A percentile compares a stretch with the other conserved stretches of the same genome.
Conservation (phyloP, 2,329 filamentous ascomycete species). For the Aspergillus ustus region DNA sequence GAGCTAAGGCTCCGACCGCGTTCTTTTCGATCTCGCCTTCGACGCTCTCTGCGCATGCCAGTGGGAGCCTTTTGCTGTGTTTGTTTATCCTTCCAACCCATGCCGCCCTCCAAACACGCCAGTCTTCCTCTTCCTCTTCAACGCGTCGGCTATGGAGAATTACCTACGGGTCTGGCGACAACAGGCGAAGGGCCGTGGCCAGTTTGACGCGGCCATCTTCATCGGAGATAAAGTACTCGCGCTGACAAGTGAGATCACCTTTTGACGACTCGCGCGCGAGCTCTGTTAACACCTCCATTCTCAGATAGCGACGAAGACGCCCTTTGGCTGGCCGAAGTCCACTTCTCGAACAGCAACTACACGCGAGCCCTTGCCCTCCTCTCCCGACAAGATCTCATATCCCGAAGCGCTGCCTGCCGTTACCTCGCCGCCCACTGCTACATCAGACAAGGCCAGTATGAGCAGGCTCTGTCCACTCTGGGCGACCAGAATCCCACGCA, state of each 20-base stretch:
- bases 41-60: not conserved
- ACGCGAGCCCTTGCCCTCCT: slow-evolving; percentile 87
- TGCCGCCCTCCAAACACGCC: slow-evolving; percentile 5
- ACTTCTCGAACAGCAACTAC: slow-evolving; percentile 95
- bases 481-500: slow-evolving; percentile 95
- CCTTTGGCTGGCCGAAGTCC: slow-evolving; percentile 97
- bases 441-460: slow-evolving; percentile 87
- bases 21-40: not conserved
- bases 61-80: slow-evolving; percentile 1
- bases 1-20: not conserved
- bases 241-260: slow-evolving; percentile 72
- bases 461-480: slow-evolving; percentile 83
- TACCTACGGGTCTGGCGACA: slow-evolving; percentile 94
- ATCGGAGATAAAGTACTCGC: slow-evolving; percentile 96
- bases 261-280: slow-evolving; percentile 16
- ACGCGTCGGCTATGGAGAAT: slow-evolving; percentile 71
- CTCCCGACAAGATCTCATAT: slow-evolving; percentile 75
- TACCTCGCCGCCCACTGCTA: slow-evolving; percentile 94
- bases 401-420: slow-evolving; percentile 81
- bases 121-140: not conserved
- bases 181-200: slow-evolving; percentile 92
- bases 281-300: slow-evolving; percentile 10
- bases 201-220: slow-evolving; percentile 95
- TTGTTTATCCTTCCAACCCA: slow-evolving; percentile 16
- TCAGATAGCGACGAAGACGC: slow-evolving; percentile 90